Evolutionary conservation across 2,329 filamentous ascomycete species (phyloP).

Genomic region (Sphaerulina vaccinii): DNA sequence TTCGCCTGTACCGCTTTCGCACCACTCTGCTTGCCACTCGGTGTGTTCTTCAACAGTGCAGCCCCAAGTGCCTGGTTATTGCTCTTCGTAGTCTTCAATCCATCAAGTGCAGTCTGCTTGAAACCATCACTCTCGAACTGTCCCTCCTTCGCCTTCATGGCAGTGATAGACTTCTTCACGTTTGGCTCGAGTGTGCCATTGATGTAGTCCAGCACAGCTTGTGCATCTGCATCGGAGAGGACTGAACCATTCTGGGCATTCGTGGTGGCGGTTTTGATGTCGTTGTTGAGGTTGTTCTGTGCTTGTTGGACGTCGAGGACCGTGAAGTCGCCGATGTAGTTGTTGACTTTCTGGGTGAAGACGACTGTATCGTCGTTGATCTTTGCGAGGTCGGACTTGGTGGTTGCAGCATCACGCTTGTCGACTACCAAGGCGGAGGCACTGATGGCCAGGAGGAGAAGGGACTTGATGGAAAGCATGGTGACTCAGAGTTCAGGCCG

Average conservation of each 20-base stretch:
- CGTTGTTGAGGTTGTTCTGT: constrained; percentile 19
- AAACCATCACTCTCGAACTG: constrained; percentile 20
- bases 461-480: constrained; percentile 16
- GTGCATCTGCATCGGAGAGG: constrained; percentile 15
- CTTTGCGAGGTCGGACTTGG: constrained; percentile 14
- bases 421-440: constrained; percentile 15
- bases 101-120: constrained; percentile 10
- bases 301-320: constrained; percentile 17
- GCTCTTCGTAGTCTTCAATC: constrained; percentile 16
- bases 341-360: constrained; percentile 19
- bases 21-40: constrained; percentile 13
- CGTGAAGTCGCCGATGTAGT: constrained; percentile 19
- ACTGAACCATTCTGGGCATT: constrained; percentile 15
- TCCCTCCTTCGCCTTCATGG: constrained; percentile 22
- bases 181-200: constrained; percentile 25
- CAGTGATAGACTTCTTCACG: constrained; percentile 16
- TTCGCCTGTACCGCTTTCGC: constrained; percentile 17
- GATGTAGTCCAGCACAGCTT: constrained; percentile 23
- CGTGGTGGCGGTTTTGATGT: constrained; percentile 23
- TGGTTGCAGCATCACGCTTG: constrained; percentile 12
- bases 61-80: constrained; percentile 19
- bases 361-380: constrained; percentile 20
- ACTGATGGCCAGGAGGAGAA: constrained; percentile 14
- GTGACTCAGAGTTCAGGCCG: constrained; percentile 4
- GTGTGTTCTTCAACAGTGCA: constrained; percentile 17